Evolutionary conservation across 306 rosid genomes (phyloP).

Genomic region (Biancaea sappan): DNA sequence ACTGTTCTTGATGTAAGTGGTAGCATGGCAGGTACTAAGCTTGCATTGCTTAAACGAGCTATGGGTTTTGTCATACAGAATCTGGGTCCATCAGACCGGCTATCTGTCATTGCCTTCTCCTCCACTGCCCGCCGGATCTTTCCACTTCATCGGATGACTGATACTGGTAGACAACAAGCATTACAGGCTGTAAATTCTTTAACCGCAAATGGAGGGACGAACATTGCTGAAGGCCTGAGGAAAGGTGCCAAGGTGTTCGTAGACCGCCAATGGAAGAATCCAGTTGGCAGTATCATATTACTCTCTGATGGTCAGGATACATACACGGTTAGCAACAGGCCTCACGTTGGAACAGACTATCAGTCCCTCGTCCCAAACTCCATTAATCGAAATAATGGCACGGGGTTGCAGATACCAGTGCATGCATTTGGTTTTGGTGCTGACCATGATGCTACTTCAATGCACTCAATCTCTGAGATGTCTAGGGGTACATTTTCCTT

Average conservation of each 20-base stretch:
- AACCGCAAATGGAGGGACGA: constrained; percentile 86
- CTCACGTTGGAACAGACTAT: constrained; percentile 48
- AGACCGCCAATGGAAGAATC: constrained; percentile 76
- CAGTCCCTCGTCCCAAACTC: constrained; percentile 78
- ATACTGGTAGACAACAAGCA: constrained; percentile 78
- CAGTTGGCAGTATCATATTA: constrained; percentile 84
- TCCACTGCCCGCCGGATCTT: constrained; percentile 94
- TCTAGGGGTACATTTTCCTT: constrained; percentile 97
- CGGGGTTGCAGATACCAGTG: constrained; percentile 78
- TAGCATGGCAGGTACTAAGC: constrained; percentile 98
- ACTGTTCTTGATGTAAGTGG: constrained; percentile 97
- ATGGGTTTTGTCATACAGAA: constrained; percentile 98
- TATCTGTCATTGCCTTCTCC: constrained; percentile 89
- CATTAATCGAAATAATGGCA: constrained; percentile 53
- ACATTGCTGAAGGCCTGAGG: constrained; percentile 86
- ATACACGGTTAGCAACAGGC: constrained; percentile 59
- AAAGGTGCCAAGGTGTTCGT: constrained; percentile 86
- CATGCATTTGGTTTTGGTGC: constrained; percentile 91
- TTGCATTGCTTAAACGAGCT: constrained; percentile 90
- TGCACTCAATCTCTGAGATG: constrained; percentile 86
- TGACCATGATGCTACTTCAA: constrained; percentile 86
- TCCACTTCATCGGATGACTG: constrained; percentile 87
- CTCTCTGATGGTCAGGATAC: constrained; percentile 98
- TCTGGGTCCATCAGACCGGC: constrained; percentile 88
- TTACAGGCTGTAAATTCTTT: constrained; percentile 84